Conservation (phyloP, 1,284 basidiomycete species). For the Ustilago esculenta region DNA sequence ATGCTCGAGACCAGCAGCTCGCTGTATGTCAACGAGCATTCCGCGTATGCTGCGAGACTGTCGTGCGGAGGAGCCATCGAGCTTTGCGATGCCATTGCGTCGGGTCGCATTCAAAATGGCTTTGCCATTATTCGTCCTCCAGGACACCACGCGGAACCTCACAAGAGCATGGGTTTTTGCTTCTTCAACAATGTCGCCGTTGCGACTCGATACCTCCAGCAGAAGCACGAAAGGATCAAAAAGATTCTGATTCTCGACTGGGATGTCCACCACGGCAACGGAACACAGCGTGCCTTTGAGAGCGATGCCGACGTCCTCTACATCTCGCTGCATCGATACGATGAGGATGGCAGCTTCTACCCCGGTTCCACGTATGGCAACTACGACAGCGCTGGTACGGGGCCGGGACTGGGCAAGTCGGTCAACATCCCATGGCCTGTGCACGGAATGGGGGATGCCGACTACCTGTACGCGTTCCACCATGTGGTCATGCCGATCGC, state of each 20-base stretch:
- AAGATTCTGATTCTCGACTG: conserved; percentile 94
- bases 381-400: conserved; percentile 84
- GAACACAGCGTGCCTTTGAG: conserved; percentile 93
- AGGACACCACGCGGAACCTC: conserved; percentile 97
- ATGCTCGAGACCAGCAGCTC: conserved; percentile 79
- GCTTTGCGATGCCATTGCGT: conserved; percentile 85
- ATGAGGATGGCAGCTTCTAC: conserved; percentile 81
- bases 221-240: conserved; percentile 70
- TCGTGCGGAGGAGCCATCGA: conserved; percentile 96
- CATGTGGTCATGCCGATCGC: conserved; percentile 96
- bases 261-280: conserved; percentile 99
- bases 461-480: conserved; percentile 96
- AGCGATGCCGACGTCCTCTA: conserved; percentile 92
- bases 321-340: conserved; percentile 91
- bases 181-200: conserved; percentile 99
- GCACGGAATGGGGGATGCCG: conserved; percentile 87
- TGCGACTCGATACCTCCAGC: conserved; percentile 72
- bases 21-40: conserved; percentile 87
- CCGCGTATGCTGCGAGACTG: conserved; percentile 83
- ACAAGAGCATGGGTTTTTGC: conserved; percentile 98
- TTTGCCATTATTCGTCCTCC: conserved; percentile 97
- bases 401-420: conserved; percentile 78
- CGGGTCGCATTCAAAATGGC: conserved; percentile 81
- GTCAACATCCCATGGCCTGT: conserved; percentile 97
- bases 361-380: conserved; percentile 89